Percentiles rank a stretch among this genome's conserved stretches.
Conservation (phyloP, 345 rosid species). For the Balakata baccata region DNA sequence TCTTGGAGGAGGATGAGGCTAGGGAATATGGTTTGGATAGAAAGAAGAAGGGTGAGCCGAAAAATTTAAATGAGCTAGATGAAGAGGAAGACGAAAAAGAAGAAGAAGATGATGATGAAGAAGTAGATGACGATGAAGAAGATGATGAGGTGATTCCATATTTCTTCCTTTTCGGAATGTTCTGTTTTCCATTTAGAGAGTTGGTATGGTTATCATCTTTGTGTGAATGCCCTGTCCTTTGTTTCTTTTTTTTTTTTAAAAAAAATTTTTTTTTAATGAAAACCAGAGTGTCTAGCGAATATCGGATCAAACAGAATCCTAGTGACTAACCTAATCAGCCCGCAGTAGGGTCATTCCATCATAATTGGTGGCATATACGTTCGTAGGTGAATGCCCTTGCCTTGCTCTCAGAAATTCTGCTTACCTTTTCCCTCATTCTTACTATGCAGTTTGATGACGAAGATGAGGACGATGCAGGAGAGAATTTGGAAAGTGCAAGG, state of each 20-base stretch:
- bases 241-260: too few species aligned
- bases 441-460: slow-evolving; percentile 43
- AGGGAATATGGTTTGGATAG: slow-evolving; percentile 59
- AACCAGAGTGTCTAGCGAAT: too few species aligned
- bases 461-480: slow-evolving; percentile 24
- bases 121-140: slow-evolving; percentile 28
- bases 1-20: slow-evolving; percentile 72
- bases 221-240: neutral
- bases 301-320: neutral
- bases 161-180: neutral
- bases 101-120: slow-evolving; percentile 35
- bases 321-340: neutral
- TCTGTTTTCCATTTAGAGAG: neutral
- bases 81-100: slow-evolving; percentile 28
- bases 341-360: neutral
- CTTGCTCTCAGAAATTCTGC: neutral
- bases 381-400: neutral
- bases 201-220: neutral
- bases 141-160: slow-evolving; percentile 23
- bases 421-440: neutral
- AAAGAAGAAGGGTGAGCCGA: slow-evolving; percentile 26
- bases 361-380: neutral
- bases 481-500: slow-evolving; percentile 45
- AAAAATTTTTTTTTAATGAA: too few species aligned
- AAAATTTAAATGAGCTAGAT: neutral